Evolutionary conservation across 2,329 filamentous ascomycete genomes (phyloP), one percentile per base, ranked within the genome.

Genomic region (Alternaria atra): DNA sequence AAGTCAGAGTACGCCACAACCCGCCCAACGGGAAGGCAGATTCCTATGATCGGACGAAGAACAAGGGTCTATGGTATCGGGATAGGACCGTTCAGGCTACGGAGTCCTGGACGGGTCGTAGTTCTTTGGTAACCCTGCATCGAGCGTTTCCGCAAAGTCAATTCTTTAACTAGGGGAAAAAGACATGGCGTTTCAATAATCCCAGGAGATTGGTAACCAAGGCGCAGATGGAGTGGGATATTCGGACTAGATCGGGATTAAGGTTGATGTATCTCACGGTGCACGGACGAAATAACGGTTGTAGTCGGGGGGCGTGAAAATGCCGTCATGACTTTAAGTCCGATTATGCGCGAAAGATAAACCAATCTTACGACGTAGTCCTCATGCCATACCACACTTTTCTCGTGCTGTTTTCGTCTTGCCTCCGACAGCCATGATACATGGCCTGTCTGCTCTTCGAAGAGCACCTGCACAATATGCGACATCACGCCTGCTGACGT

Each of bases 361-460:
- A 63, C 52, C 46, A 43, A 48, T 25, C 44, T 60, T 27, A 53
- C 35, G 52, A 52, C 27, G 39, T 29, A 30, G 27, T 58, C 56
- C 47, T 32, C 55, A 68, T 68, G 63, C 46, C 58, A 80, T 79
- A n/a, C 79, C 73, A 54, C 73, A 73, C 51, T 32, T 39, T 34
- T 46, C 39, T 52, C 53, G 58, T 50, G 56, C 30, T 58, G 27
- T 20, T 51, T 30, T 53, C n/a, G 43, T 43, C 42, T 46, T 43
- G 29, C 10, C 20, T 43, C 61, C 48, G 65, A 68, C 66, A 77
- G 75, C 67, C 62, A 79, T 79, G 77, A 76, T 75, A 71, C 65
- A 77, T 78, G 77, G 77, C 73, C 52, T 77, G 72, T 72, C 70
- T 63, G 68, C 73, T 68, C 70, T 75, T 15, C 69, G 70, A 59